Evolutionary conservation across 352 stramenopile genomes (phyloP), one percentile per base, ranked within the genome.

Genomic region (Phytophthora quininea): DNA sequence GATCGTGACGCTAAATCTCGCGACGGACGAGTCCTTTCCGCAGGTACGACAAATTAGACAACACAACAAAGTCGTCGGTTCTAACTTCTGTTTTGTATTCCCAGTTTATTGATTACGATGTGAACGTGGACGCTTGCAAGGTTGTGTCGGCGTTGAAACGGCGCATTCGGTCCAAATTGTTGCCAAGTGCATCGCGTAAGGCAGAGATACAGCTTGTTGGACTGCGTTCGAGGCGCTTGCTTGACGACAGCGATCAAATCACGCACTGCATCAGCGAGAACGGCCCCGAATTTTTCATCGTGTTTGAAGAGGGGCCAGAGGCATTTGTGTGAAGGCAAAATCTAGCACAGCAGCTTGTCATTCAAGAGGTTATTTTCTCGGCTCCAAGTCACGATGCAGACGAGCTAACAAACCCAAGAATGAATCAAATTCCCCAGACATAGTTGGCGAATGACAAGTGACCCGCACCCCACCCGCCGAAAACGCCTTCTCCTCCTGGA

Each of bases 371-470:
- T 24, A 24, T 24, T 24, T 24, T 24, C 19, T 24, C 19, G 19
- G 19, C 19, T 46, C 9, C 38, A 14, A 5, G 38, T 3, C 19
- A 46, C 19, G 9, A 46, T 46, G 9, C 4, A 46, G 19, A 24
- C 19, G 19, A 24, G 19, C 19, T 24, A 24, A 24, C 19, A 24
- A 24, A 24, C 0, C 19, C 19, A 24, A 24, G 19, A 24, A 24
- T 24, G 19, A 24, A 24, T 24, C 19, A 24, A 32, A 59, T 19
- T 6, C 73, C 69, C 62, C 58, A 80, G 1, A 49, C 70, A 30
- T 77, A 81, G 40, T 71, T 64, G 15, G 74, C 70, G 14, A 79
- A 79, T 10, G 73, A 74, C 8, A 80, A 43, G 33, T 78, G 73
- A 8, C 67, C 70, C 1, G 60, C 7, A 14, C 31, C 66, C 54